These are phyloP conservation scores for Annulohypoxylon stygium DNA, from an alignment of 495 filamentous ascomycete species.

Conservation along the genomic window DNA sequence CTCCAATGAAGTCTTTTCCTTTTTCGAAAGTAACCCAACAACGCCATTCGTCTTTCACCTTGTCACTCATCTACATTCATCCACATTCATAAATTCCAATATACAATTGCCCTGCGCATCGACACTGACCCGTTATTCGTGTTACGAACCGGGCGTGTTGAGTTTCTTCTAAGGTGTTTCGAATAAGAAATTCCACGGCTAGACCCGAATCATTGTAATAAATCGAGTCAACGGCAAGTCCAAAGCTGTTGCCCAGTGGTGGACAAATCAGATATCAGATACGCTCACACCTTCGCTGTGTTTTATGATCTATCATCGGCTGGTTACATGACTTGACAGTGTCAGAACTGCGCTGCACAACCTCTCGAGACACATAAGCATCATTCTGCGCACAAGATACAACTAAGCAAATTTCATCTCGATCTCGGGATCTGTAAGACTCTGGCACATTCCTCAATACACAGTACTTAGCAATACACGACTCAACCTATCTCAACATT, in stretches of 20 bases:
- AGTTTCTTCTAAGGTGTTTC: slow-evolving; percentile 4
- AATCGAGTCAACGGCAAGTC: background rate
- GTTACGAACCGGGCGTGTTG: background rate
- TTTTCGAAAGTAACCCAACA: slow-evolving; percentile 17
- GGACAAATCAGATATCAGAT: slow-evolving; percentile 4
- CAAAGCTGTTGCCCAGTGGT: too few relatives aligned
- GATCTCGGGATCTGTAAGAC: slow-evolving; percentile 32
- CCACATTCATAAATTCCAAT: background rate
- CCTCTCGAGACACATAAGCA: background rate
- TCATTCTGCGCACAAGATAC: slow-evolving; percentile 3
- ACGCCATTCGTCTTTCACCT: slow-evolving; percentile 16
- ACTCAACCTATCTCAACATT: background rate
- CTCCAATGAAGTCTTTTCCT: slow-evolving; percentile 11
- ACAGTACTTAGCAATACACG: background rate
- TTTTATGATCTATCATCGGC: slow-evolving; percentile 26
- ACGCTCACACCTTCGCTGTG: slow-evolving; percentile 1
- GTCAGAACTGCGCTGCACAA: slow-evolving; percentile 23
- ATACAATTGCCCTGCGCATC: background rate
- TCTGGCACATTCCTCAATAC: background rate
- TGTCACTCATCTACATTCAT: background rate
- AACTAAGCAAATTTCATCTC: slow-evolving; percentile 25
- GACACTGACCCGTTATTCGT: background rate
- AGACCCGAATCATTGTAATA: slow-evolving; percentile 5
- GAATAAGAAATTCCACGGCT: background rate
- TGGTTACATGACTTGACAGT: slow-evolving; percentile 34